Evolutionary conservation across 177 flowering plant species (phyloP).

Genomic region (Telopea speciosissima): DNA sequence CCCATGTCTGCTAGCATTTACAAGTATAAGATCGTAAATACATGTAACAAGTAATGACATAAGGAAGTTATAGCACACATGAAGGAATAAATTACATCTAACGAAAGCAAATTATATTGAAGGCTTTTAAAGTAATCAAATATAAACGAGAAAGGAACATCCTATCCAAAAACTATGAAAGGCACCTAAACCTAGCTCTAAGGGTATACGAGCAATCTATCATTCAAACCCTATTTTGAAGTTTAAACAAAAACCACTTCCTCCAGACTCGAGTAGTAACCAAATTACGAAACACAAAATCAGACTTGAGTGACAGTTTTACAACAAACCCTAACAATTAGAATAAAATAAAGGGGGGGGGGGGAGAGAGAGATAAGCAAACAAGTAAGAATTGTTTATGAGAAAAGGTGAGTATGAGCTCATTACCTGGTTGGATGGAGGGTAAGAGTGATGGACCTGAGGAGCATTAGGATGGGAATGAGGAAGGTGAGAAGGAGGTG

Average conservation of each 20-base stretch:
- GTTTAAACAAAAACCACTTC: neutral
- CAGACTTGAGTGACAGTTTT: neutral
- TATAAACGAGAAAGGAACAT: neutral
- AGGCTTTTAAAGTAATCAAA: too few relatives aligned
- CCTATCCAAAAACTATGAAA: neutral
- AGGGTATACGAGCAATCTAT: too few relatives aligned
- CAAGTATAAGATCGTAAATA: neutral
- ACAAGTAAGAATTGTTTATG: too few relatives aligned
- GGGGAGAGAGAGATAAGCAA: too few relatives aligned
- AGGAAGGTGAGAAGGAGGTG: conserved; percentile 6
- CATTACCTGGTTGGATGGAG: conserved; percentile 39
- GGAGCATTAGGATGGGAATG: conserved; percentile 8
- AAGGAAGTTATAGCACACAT: neutral
- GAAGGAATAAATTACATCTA: neutral
- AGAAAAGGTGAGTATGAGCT: neutral
- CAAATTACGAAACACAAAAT: neutral
- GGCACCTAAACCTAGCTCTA: neutral
- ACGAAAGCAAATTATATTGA: neutral
- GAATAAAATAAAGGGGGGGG: too few relatives aligned
- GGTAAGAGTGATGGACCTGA: conserved; percentile 35
- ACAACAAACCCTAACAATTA: too few relatives aligned
- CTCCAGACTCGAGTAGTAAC: neutral
- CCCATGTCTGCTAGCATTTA: conserved; percentile 57
- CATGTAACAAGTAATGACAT: neutral
- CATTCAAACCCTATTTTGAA: too few relatives aligned